These are phyloP conservation scores for Gigaspora rosea DNA, from an alignment of 192 early-diverging fungal genomes.

Conservation along the genomic window DNA sequence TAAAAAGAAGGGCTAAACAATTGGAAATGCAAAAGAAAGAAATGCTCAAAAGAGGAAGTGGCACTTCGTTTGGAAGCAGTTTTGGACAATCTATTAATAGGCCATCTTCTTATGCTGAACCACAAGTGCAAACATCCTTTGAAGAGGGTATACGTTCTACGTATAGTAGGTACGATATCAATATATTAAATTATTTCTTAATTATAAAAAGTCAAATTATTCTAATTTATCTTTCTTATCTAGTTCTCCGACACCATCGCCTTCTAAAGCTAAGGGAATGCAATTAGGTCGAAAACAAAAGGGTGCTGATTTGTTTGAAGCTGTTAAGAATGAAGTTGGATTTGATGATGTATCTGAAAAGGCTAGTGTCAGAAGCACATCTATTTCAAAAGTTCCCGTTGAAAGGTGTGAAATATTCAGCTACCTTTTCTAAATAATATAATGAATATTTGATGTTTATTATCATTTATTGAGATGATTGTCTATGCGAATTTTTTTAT, in stretches of 20 bases:
- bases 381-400: conserved; percentile 19
- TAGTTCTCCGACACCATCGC: conserved; percentile 43
- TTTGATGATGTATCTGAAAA: conserved; percentile 47
- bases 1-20: conserved; percentile 87
- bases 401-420: neutral
- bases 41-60: conserved; percentile 61
- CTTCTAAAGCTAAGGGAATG: conserved; percentile 82
- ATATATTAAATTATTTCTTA: neutral
- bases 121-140: conserved; percentile 30
- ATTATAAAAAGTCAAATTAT: neutral
- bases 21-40: conserved; percentile 91
- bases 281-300: conserved; percentile 91
- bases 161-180: conserved; percentile 35
- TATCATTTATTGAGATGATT: neutral
- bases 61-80: conserved; percentile 54
- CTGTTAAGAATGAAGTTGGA: conserved; percentile 83
- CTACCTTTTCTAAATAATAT: neutral
- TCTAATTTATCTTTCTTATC: neutral
- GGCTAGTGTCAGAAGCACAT: conserved; percentile 22
- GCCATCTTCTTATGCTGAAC: conserved; percentile 41
- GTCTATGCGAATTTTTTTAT: conserved; percentile 41
- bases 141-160: conserved; percentile 33
- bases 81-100: conserved; percentile 36
- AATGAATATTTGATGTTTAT: neutral
- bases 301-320: conserved; percentile 75